Evolutionary conservation across 352 stramenopile genomes (phyloP).

Genomic region (Pythium biforme): DNA sequence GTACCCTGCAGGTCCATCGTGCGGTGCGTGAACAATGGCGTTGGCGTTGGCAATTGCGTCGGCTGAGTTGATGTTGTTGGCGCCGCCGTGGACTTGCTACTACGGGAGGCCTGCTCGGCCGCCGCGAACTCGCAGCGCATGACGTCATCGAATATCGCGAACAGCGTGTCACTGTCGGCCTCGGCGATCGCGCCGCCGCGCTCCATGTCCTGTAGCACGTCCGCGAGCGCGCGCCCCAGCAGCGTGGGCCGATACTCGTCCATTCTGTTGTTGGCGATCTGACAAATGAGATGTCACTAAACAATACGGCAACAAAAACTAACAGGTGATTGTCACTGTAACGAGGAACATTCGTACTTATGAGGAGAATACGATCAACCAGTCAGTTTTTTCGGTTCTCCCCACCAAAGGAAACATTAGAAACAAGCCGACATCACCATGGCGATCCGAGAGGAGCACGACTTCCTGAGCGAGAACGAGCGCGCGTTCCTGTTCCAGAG

Average conservation of each 20-base stretch:
- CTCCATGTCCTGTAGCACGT: constrained; percentile 61
- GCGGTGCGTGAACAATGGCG: constrained; percentile 47
- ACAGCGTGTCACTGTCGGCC: constrained; percentile 41
- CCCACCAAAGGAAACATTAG: not conserved
- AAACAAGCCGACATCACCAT: constrained; percentile 5
- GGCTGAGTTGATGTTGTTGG: not conserved
- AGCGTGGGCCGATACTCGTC: constrained; percentile 65
- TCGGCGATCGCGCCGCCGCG: constrained; percentile 21
- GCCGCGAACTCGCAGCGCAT: constrained; percentile 34
- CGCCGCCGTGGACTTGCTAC: not conserved
- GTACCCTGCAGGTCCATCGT: constrained; percentile 38
- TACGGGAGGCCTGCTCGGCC: not conserved
- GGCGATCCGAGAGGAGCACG: constrained; percentile 34
- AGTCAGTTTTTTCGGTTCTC: not conserved
- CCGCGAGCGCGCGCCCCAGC: constrained; percentile 55
- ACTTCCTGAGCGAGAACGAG: constrained; percentile 83
- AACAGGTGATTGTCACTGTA: constrained; percentile 21
- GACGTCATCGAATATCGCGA: constrained; percentile 53
- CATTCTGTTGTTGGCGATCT: constrained; percentile 30
- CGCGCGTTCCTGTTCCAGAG: constrained; percentile 72
- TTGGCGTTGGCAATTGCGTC: not conserved
- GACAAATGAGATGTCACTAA: constrained; percentile 9
- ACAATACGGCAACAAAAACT: not conserved
- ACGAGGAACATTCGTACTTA: constrained; percentile 40
- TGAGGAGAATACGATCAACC: constrained; percentile 18